Percentiles rank a stretch among this genome's conserved stretches.
Conservation (phyloP, 1,284 basidiomycete genomes). For the Microbotryum intermedium region DNA sequence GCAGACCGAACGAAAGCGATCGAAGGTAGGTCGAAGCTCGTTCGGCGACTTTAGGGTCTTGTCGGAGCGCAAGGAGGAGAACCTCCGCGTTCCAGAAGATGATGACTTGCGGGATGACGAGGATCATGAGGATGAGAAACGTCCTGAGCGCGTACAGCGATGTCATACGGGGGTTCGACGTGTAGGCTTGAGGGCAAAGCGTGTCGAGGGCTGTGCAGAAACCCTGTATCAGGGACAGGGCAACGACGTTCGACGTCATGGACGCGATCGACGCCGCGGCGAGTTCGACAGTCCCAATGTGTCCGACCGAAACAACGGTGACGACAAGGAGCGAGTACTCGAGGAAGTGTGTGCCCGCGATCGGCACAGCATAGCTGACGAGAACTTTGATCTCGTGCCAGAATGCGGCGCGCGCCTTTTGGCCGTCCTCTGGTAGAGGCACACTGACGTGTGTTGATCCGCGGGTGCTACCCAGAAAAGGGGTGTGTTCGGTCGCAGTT, state of each 20-base stretch:
- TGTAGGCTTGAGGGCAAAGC: conserved; percentile 33
- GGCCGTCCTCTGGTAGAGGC: conserved; percentile 5
- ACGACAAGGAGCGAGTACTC: conserved; percentile 28
- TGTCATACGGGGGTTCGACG: conserved; percentile 25
- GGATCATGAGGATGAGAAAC: conserved; percentile 19
- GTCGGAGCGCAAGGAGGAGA: conserved; percentile 66
- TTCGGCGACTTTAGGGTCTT: conserved; percentile 76
- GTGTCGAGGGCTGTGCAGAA: conserved; percentile 32
- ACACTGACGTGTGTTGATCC: conserved; percentile 1
- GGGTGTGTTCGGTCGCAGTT: neutral
- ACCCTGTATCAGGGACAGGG: conserved; percentile 28
- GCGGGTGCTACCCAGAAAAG: neutral
- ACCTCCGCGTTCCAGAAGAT: conserved; percentile 29
- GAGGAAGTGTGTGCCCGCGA: conserved; percentile 24
- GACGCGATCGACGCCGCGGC: conserved; percentile 29
- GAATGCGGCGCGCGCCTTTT: conserved; percentile 3
- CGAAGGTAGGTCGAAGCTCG: conserved; percentile 56
- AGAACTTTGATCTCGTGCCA: conserved; percentile 6
- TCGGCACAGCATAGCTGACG: conserved; percentile 18
- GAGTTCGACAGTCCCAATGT: conserved; percentile 33
- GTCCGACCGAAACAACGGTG: conserved; percentile 30
- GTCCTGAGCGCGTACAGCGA: conserved; percentile 32
- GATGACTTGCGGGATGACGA: conserved; percentile 29
- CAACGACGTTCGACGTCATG: conserved; percentile 32
- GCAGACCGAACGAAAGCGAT: conserved; percentile 71